Conservation (phyloP, 441 rosid genomes). For the Brassica hybrid region DNA sequence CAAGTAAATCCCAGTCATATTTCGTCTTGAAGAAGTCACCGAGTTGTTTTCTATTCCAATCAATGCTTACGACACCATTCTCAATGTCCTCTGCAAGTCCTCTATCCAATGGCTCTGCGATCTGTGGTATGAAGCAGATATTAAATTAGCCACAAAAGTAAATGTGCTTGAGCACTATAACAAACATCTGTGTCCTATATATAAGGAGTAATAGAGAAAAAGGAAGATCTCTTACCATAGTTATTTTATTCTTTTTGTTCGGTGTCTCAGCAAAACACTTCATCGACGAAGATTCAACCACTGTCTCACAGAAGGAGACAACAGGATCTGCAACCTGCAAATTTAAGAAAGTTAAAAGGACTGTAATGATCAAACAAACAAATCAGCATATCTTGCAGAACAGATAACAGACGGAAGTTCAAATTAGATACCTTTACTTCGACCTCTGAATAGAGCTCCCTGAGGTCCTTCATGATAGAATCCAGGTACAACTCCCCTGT, state of each 20-base stretch:
- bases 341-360: conserved; percentile 29
- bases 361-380: conserved; percentile 11
- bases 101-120: conserved; percentile 42
- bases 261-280: no score
- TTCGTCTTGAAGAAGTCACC: conserved; percentile 94
- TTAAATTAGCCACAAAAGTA: no score
- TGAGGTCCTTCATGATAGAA: conserved; percentile 97
- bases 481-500: conserved; percentile 96
- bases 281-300: conserved; percentile 89
- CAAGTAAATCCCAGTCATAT: conserved; percentile 98
- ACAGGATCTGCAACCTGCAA: conserved; percentile 97
- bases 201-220: no score
- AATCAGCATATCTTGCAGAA: neutral
- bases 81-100: conserved; percentile 97
- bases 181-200: no score
- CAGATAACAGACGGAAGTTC: neutral
- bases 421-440: conserved; percentile 81
- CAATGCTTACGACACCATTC: conserved; percentile 84
- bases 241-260: no score
- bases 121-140: no score
- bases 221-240: no score
- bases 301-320: conserved; percentile 97
- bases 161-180: no score
- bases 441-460: conserved; percentile 98
- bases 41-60: conserved; percentile 82